Evolutionary conservation across 2,329 filamentous ascomycete genomes (phyloP).

Genomic region (Apiospora koreana): DNA sequence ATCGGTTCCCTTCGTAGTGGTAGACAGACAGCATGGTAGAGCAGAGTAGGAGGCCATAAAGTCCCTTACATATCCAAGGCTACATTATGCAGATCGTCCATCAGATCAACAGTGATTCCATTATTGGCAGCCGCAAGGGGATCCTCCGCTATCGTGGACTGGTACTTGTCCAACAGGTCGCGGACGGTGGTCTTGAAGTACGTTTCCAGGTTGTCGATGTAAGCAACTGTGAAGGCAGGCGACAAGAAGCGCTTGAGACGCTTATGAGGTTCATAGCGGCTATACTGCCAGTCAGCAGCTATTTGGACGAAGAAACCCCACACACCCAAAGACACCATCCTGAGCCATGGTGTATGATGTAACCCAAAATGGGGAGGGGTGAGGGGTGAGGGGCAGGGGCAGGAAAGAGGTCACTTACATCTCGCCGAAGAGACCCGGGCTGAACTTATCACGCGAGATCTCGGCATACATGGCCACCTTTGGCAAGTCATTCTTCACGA

Average conservation of each 20-base stretch:
- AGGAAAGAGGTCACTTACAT: conserved; percentile 17
- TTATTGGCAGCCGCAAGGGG: conserved; percentile 12
- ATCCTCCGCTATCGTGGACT: conserved; percentile 9
- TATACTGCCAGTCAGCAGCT: conserved; percentile 17
- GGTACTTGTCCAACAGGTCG: conserved; percentile 20
- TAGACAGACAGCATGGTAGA: background rate
- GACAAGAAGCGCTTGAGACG: conserved; percentile 27
- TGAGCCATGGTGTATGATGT: no score
- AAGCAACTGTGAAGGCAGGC: conserved; percentile 27
- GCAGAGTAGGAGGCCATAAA: background rate
- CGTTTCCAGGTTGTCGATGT: conserved; percentile 26
- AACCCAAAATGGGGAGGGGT: no score
- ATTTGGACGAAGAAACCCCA: background rate
- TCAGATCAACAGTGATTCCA: conserved; percentile 26
- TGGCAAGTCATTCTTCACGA: conserved; percentile 23
- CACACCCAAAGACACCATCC: background rate
- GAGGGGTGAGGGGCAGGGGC: background rate
- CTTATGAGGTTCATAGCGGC: conserved; percentile 25
- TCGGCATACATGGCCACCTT: conserved; percentile 27
- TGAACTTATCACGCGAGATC: conserved; percentile 17
- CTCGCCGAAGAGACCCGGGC: conserved; percentile 24
- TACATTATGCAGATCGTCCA: conserved; percentile 30
- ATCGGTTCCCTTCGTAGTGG: background rate
- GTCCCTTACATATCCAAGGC: conserved; percentile 25
- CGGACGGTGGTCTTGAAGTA: conserved; percentile 23